Evolutionary conservation across 148 eudicot genomes (phyloP).

Genomic region (Camellia lanceoleosa): DNA sequence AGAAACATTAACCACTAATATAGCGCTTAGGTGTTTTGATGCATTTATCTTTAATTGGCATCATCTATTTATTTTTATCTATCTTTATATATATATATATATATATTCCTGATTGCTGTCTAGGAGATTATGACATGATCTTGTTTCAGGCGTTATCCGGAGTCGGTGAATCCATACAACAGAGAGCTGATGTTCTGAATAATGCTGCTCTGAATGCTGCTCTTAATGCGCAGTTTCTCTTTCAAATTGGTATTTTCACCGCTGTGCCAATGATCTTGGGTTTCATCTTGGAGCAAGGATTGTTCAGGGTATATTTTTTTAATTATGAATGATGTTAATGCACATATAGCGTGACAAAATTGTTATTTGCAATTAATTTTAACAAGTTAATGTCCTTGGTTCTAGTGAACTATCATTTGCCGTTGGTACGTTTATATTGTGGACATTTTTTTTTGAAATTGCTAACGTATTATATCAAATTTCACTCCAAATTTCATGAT

Average conservation of each 20-base stretch:
- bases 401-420: neutral
- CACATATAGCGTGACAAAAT: neutral
- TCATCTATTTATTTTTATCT: neutral
- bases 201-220: constrained; percentile 84
- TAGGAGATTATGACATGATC: constrained; percentile 6
- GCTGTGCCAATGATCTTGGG: constrained; percentile 98
- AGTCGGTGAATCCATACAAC: constrained; percentile 69
- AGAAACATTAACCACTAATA: too few relatives aligned
- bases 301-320: constrained; percentile 62
- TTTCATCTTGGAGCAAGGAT: constrained; percentile 88
- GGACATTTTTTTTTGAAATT: neutral
- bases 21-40: too few relatives aligned
- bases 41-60: too few relatives aligned
- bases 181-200: constrained; percentile 49
- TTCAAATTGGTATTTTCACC: constrained; percentile 92
- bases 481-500: neutral
- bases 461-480: neutral
- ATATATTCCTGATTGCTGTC: neutral
- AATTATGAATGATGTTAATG: constrained; percentile 5
- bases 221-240: constrained; percentile 91
- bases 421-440: neutral
- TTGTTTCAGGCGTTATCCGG: constrained; percentile 85
- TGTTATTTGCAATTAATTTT: neutral
- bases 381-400: neutral
- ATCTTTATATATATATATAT: neutral